These are phyloP conservation scores for Linnemannia schmuckeri DNA, from an alignment of 192 early-diverging fungal species.

Conservation along the genomic window DNA sequence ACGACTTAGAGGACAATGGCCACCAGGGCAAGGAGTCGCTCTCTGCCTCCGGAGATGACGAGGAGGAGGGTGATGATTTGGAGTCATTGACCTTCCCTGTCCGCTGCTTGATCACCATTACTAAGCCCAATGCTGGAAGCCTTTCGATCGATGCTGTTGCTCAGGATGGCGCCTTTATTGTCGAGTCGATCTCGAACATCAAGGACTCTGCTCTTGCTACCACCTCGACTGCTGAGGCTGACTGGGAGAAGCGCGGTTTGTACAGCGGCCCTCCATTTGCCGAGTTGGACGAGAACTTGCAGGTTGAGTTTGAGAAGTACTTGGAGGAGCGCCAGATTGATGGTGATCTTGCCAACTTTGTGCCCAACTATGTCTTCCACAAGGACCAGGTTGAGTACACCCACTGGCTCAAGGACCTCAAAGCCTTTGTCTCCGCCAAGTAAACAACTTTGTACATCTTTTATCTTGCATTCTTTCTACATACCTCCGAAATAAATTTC, in stretches of 20 bases:
- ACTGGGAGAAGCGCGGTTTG: conserved; percentile 88
- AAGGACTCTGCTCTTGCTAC: conserved; percentile 72
- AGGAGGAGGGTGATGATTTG: conserved; percentile 75
- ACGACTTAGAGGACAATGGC: conserved; percentile 60
- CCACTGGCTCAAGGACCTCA: conserved; percentile 87
- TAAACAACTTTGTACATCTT: conserved; percentile 32
- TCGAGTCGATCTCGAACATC: conserved; percentile 85
- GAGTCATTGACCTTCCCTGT: conserved; percentile 75
- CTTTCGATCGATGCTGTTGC: conserved; percentile 85
- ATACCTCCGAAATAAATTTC: neutral
- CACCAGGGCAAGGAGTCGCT: conserved; percentile 39
- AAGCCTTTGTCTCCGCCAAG: conserved; percentile 78
- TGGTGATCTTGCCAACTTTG: conserved; percentile 84
- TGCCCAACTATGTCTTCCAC: conserved; percentile 90
- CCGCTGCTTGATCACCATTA: conserved; percentile 83
- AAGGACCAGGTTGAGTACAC: conserved; percentile 98
- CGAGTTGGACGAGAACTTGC: conserved; percentile 87
- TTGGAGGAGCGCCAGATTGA: conserved; percentile 93
- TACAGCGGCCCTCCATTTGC: conserved; percentile 94
- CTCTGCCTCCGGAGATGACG: conserved; percentile 64
- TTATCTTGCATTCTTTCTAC: neutral
- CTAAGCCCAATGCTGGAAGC: conserved; percentile 75
- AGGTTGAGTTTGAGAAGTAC: conserved; percentile 78
- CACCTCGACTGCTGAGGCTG: conserved; percentile 79
- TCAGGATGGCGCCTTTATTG: conserved; percentile 88